Evolutionary conservation across 2,329 filamentous ascomycete species (phyloP), one percentile per base, ranked within the genome.

Genomic region (Colletotrichum spinosum): DNA sequence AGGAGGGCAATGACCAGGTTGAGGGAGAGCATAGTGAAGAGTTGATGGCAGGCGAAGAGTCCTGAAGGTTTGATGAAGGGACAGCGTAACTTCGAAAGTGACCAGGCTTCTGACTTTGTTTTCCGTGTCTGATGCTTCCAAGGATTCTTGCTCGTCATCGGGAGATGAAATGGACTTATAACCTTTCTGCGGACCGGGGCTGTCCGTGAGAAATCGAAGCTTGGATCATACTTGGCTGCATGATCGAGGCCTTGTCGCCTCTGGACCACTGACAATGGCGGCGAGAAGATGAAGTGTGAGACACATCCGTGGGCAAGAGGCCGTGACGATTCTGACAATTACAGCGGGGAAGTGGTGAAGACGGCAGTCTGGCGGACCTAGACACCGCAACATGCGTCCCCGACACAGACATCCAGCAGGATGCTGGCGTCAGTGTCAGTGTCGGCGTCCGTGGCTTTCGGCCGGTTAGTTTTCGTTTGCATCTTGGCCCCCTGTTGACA

Each of bases 91-190:
- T 61, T 39, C 55, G 45, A 53, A 46, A 9, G 17, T 51, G 17
- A 48, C 51, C 57, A 61, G 61, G 62, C 62, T 52, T 33, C 52
- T 63, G 63, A 53, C 59, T 17, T 57, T 66, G 53, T 48, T 55
- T 52, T 65, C 52, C 53, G 62, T 65, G 56, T 60, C 61, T 56
- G 63, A 66, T 66, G 53, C 46, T 48, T 53, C 41, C 13, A 48
- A 53, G 48, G 42, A 42, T 6, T 39, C 25, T 9, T 42, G 38
- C 34, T 12, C 17, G 1, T 57, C 48, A 38, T 38, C 17, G 46
- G 62, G 63, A 66, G 52, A 66, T 53, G 35, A 38, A 57, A 57
- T 53, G 42, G 63, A 38, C 63, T 66, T 63, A 66, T 66, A 66
- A 66, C 35, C 58, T 66, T 25, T 65, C 15, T 25, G 15, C 53